Evolutionary conservation across 768 basidiomycete genomes (phyloP), one percentile per base, ranked within the genome.

Genomic region (Gloeopeniophorella convolvens): DNA sequence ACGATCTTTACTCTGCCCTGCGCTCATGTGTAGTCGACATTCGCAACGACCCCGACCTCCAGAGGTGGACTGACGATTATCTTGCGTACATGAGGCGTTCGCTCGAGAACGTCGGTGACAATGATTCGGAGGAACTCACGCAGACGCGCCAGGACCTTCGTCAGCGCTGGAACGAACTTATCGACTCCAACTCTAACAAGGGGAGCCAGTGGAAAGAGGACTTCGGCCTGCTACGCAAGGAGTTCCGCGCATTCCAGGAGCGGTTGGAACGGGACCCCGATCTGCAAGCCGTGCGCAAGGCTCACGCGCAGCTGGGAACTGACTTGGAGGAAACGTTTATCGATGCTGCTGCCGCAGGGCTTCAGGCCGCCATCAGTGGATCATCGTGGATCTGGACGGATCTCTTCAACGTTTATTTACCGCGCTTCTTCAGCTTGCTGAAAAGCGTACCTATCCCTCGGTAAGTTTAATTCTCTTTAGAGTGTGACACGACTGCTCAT

Each of bases 321-420:
- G 79, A 81, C 39, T 32, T 83, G n/a, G 74, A 78, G 60, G 56
- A 65, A 18, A 74, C 70, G 68, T 40, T 69, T 59, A 57, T 72
- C 4, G 60, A 66, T 30, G 61, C 72, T 53, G 65, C 72, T 7
- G 56, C 68, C 56, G 68, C 69, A 0, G 72, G 74, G 5, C 36
- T 80, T 36, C 73, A 80, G 60, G 73, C 72, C 9, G 73, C 76
- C 4, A 60, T 82, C 54, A 80, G 84, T 46, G 75, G 81, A 39
- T 74, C 77, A 5, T 75, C 80, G 1, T 88, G 85, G 85, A 78
- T 87, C 67, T 86, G 82, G 83, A 77, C 83, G 62, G 90, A 93
- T 53, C 52, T 90, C 6, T 82, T 88, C 70, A 85, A 83, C 58
- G 83, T 89, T 13, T 90, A 89, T 60, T 63, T 85, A 1, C 89